Conservation (phyloP, 2,329 filamentous ascomycete genomes). For the Epichloe gansuensis region DNA sequence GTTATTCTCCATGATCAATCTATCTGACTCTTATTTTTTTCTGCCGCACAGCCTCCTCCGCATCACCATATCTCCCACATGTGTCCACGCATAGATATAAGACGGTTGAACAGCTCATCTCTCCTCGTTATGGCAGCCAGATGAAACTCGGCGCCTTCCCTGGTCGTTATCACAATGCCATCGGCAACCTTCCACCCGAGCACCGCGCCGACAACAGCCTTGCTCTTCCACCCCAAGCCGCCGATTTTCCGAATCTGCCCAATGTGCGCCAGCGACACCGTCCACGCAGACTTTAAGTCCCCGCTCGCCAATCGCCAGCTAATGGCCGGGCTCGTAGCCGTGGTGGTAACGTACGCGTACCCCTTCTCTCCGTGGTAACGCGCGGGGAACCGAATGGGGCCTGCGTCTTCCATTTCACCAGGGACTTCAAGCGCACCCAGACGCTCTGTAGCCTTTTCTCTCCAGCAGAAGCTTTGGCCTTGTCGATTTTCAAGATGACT, state of each 20-base stretch:
- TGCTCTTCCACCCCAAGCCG: conserved; percentile 75
- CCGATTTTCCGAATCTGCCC: conserved; percentile 66
- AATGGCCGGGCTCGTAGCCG: conserved; percentile 55
- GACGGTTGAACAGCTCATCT: conserved; percentile 70
- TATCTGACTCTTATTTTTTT: too few relatives aligned
- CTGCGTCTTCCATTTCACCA: conserved; percentile 29
- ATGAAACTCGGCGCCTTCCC: conserved; percentile 40
- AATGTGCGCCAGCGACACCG: conserved; percentile 58
- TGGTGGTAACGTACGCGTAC: conserved; percentile 56
- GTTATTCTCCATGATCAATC: too few relatives aligned
- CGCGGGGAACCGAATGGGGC: conserved; percentile 66
- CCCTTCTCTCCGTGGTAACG: conserved; percentile 61
- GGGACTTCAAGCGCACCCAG: too few relatives aligned
- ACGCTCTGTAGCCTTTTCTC: conserved; percentile 53
- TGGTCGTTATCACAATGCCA: conserved; percentile 56
- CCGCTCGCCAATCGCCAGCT: conserved; percentile 44
- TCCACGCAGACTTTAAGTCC: conserved; percentile 52
- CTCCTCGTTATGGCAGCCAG: conserved; percentile 61
- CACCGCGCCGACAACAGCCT: conserved; percentile 71
- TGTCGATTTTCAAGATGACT: conserved; percentile 59
- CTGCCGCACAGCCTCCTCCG: too few relatives aligned
- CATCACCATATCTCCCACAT: conserved; percentile 68
- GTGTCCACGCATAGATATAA: conserved; percentile 65
- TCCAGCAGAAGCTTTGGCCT: conserved; percentile 50
- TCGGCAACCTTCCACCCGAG: conserved; percentile 63